A percentile compares a stretch with the other conserved stretches of the same genome.
Evolutionary conservation across 495 filamentous ascomycete species (phyloP).

Genomic region (Xylaria palmicola): DNA sequence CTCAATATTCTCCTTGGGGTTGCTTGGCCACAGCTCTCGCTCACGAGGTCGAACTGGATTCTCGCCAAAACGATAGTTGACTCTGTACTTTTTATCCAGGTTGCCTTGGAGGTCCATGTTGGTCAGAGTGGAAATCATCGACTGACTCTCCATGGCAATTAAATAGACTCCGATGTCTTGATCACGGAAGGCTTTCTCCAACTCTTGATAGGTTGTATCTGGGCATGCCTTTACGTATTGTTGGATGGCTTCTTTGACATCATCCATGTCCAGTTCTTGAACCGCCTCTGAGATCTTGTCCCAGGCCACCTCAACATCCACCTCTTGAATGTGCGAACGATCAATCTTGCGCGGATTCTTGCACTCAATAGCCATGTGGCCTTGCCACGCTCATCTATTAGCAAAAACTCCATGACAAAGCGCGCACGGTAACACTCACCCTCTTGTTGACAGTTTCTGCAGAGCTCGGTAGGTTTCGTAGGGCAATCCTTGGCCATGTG

Average conservation of each 20-base stretch:
- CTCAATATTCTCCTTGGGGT: constrained; percentile 66
- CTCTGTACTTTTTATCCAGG: constrained; percentile 68
- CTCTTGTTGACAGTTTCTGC: constrained; percentile 73
- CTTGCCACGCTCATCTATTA: constrained; percentile 35
- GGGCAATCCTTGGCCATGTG: constrained; percentile 71
- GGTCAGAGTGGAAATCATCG: constrained; percentile 59
- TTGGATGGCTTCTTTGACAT: constrained; percentile 69
- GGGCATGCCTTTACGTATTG: constrained; percentile 74
- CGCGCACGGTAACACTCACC: constrained; percentile 45
- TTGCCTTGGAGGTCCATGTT: constrained; percentile 85
- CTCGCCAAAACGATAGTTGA: constrained; percentile 63
- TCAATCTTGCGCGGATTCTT: constrained; percentile 68
- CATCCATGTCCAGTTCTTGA: constrained; percentile 64
- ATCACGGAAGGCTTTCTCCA: constrained; percentile 72
- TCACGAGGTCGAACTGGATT: constrained; percentile 65
- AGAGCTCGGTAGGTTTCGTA: constrained; percentile 57
- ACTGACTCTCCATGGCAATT: constrained; percentile 70
- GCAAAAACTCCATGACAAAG: not conserved
- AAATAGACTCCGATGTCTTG: constrained; percentile 64
- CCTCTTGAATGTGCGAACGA: constrained; percentile 55
- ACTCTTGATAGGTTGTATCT: constrained; percentile 61
- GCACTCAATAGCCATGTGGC: constrained; percentile 67
- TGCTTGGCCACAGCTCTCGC: constrained; percentile 61
- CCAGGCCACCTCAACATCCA: constrained; percentile 70
- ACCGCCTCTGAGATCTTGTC: constrained; percentile 60